Evolutionary conservation across 2,329 filamentous ascomycete species (phyloP).

Genomic region (Aspergillus sp.): DNA sequence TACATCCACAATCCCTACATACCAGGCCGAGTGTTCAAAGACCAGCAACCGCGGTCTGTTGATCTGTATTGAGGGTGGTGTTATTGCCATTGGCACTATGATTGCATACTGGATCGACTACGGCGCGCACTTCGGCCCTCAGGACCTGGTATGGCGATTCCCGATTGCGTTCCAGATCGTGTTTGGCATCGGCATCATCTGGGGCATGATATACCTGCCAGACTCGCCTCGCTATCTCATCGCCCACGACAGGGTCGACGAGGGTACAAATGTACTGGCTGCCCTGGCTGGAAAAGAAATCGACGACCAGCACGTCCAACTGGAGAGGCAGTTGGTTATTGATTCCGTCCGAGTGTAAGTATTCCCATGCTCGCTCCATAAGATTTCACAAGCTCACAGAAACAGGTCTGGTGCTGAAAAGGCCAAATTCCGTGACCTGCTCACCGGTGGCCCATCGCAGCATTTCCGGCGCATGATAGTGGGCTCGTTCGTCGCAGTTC

Average conservation of each 20-base stretch:
- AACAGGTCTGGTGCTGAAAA: conserved; percentile 28
- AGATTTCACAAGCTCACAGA: too few relatives aligned
- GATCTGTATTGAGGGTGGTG: conserved; percentile 60
- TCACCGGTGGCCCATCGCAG: conserved; percentile 41
- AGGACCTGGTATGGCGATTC: conserved; percentile 50
- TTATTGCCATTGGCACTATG: conserved; percentile 53
- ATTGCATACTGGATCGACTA: conserved; percentile 57
- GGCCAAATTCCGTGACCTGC: conserved; percentile 43
- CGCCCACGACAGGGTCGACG: conserved; percentile 46
- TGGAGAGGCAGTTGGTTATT: conserved; percentile 65
- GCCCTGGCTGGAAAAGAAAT: conserved; percentile 49
- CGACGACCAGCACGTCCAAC: conserved; percentile 56
- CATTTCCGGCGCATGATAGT: conserved; percentile 42
- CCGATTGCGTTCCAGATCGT: conserved; percentile 55
- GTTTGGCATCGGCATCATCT: conserved; percentile 48
- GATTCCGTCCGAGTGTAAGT: conserved; percentile 66
- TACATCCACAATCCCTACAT: conserved; percentile 55
- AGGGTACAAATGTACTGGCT: conserved; percentile 52
- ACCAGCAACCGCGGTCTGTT: conserved; percentile 60
- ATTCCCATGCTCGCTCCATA: conserved; percentile 41
- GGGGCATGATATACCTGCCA: conserved; percentile 45
- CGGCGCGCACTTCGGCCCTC: conserved; percentile 40
- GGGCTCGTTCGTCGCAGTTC: conserved; percentile 41
- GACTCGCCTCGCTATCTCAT: conserved; percentile 50
- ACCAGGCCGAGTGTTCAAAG: conserved; percentile 54